Evolutionary conservation across 73 alveolate genomes (phyloP).

Genomic region (Symbiodinium pilosum): DNA sequence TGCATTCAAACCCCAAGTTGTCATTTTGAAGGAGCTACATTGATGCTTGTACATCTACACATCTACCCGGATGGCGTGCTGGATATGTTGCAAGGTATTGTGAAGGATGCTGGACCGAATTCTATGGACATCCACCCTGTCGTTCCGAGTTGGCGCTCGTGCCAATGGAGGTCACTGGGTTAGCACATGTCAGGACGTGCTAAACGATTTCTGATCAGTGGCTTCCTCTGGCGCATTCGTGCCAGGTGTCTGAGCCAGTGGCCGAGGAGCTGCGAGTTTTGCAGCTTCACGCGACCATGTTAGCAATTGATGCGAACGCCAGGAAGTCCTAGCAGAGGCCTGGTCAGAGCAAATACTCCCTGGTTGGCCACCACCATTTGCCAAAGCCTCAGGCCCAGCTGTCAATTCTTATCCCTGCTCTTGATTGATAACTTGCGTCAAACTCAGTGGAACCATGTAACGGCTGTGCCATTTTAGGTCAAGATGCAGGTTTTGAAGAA

Average conservation of each 20-base stretch:
- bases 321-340: slow-evolving; percentile 70
- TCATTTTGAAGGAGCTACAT: no score
- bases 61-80: no score
- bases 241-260: not conserved
- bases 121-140: not conserved
- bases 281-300: not conserved
- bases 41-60: no score
- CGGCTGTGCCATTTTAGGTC: no score
- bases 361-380: slow-evolving; percentile 57
- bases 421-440: no score
- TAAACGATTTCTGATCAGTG: not conserved
- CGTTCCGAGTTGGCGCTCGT: not conserved
- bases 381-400: not conserved
- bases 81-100: not conserved
- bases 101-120: not conserved
- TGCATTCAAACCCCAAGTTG: no score
- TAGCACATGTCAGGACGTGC: no score
- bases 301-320: not conserved
- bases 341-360: slow-evolving; percentile 63
- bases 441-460: no score
- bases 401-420: no score
- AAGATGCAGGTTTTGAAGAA: no score
- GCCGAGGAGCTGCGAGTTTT: not conserved
- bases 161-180: not conserved
- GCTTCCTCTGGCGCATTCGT: not conserved